Conservation (phyloP, 768 basidiomycete genomes). For the Psilocybe subaeruginosa region DNA sequence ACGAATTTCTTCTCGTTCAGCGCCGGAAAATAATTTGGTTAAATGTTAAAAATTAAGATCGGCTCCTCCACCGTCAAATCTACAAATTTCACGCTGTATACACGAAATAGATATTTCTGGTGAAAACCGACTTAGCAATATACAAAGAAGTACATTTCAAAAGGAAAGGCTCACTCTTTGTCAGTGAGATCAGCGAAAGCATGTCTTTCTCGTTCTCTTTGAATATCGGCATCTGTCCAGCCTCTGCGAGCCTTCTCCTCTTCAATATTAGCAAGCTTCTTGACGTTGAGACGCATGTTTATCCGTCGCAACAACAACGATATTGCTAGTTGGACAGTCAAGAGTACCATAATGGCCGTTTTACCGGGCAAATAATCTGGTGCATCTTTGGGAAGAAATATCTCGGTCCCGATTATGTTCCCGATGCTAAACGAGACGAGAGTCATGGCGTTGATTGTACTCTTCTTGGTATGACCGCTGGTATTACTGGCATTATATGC, state of each 20-base stretch:
- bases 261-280: conserved; percentile 44
- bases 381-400: conserved; percentile 64
- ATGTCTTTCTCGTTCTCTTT: conserved; percentile 58
- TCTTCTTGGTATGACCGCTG: conserved; percentile 69
- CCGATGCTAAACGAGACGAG: conserved; percentile 56
- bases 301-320: conserved; percentile 54
- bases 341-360: conserved; percentile 62
- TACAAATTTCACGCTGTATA: conserved; percentile 48
- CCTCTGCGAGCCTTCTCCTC: conserved; percentile 47
- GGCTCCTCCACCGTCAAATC: too few relatives aligned
- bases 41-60: too few relatives aligned
- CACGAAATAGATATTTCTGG: conserved; percentile 60
- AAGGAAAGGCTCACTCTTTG: conserved; percentile 48
- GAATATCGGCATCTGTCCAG: conserved; percentile 62
- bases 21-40: too few relatives aligned
- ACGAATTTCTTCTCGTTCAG: too few relatives aligned
- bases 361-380: conserved; percentile 70
- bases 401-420: conserved; percentile 65
- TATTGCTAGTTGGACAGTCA: conserved; percentile 53
- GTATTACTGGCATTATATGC: conserved; percentile 70
- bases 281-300: conserved; percentile 54
- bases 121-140: neutral
- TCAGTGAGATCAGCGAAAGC: conserved; percentile 70
- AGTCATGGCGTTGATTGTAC: conserved; percentile 65
- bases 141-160: neutral